Percentiles rank a stretch among this genome's conserved stretches.
Evolutionary conservation across 805 yeast genomes (phyloP).

Genomic region (Dipodascus geniculatus): DNA sequence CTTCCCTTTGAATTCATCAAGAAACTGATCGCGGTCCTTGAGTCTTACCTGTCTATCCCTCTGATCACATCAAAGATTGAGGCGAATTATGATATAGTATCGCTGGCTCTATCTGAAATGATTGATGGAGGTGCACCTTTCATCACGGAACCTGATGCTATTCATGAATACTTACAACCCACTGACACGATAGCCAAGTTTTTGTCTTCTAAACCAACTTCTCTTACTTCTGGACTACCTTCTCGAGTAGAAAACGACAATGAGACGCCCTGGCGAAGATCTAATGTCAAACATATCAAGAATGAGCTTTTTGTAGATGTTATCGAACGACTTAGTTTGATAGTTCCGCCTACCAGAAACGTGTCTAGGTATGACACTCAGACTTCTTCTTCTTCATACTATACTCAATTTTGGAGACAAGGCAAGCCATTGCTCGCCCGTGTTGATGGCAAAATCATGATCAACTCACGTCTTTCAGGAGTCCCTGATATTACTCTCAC

Average conservation of each 20-base stretch:
- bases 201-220: slow-evolving; percentile 27
- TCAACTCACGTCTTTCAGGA: slow-evolving; percentile 65
- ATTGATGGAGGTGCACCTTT: slow-evolving; percentile 68
- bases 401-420: slow-evolving; percentile 10
- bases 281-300: slow-evolving; percentile 57
- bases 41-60: slow-evolving; percentile 47
- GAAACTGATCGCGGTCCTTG: slow-evolving; percentile 38
- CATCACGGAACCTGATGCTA: slow-evolving; percentile 55
- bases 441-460: slow-evolving; percentile 51
- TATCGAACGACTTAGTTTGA: slow-evolving; percentile 49
- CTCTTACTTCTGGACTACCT: slow-evolving; percentile 13
- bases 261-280: slow-evolving; percentile 64
- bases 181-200: slow-evolving; percentile 44
- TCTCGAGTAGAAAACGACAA: slow-evolving; percentile 16
- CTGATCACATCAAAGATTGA: slow-evolving; percentile 48
- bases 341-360: slow-evolving; percentile 29
- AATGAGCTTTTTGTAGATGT: slow-evolving; percentile 85
- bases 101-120: slow-evolving; percentile 64
- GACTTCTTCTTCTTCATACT: slow-evolving; percentile 19
- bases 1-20: slow-evolving; percentile 43
- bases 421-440: slow-evolving; percentile 19
- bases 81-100: slow-evolving; percentile 58
- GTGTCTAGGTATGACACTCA: neutral
- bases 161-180: slow-evolving; percentile 60
- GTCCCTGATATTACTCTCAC: slow-evolving; percentile 56